A percentile compares a stretch with the other conserved stretches of the same genome.
Conservation (phyloP, 768 basidiomycete genomes). For the Pulveroboletus sp. region DNA sequence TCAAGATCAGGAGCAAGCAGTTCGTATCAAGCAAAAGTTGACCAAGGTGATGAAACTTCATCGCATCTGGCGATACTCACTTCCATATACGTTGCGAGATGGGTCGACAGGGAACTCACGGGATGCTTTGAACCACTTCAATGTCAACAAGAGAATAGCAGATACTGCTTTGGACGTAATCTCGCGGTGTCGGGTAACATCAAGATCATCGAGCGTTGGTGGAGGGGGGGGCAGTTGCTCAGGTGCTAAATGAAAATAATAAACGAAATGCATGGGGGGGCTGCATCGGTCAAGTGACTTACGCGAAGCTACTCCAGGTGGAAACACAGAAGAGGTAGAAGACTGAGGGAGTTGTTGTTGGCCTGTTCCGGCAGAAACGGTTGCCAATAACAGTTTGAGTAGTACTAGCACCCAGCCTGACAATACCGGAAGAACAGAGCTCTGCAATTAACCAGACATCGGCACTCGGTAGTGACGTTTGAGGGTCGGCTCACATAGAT, state of each 20-base stretch:
- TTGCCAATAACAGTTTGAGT: slow-evolving; percentile 88
- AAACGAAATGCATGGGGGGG: neutral
- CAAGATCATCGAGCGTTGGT: slow-evolving; percentile 85
- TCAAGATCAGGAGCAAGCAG: slow-evolving; percentile 87
- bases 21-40: slow-evolving; percentile 94
- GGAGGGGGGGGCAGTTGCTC: slow-evolving; percentile 65
- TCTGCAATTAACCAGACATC: slow-evolving; percentile 43
- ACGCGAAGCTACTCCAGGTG: slow-evolving; percentile 69
- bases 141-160: slow-evolving; percentile 81
- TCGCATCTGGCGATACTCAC: slow-evolving; percentile 62
- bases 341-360: slow-evolving; percentile 58
- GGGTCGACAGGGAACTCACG: slow-evolving; percentile 53
- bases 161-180: slow-evolving; percentile 97
- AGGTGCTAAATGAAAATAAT: slow-evolving; percentile 39
- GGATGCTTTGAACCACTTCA: slow-evolving; percentile 99
- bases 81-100: neutral
- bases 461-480: neutral
- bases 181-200: slow-evolving; percentile 92
- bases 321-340: slow-evolving; percentile 67
- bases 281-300: slow-evolving; percentile 22
- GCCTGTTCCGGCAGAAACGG: slow-evolving; percentile 78
- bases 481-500: slow-evolving; percentile 72
- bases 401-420: slow-evolving; percentile 92
- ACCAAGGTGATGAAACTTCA: slow-evolving; percentile 99
- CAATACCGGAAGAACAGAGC: slow-evolving; percentile 76